A percentile compares a stretch with the other conserved stretches of the same genome.
phyloP scores from a whole-genome alignment of 192 early-diverging fungal genomes.

The Backusella tuberculispora region DNA sequence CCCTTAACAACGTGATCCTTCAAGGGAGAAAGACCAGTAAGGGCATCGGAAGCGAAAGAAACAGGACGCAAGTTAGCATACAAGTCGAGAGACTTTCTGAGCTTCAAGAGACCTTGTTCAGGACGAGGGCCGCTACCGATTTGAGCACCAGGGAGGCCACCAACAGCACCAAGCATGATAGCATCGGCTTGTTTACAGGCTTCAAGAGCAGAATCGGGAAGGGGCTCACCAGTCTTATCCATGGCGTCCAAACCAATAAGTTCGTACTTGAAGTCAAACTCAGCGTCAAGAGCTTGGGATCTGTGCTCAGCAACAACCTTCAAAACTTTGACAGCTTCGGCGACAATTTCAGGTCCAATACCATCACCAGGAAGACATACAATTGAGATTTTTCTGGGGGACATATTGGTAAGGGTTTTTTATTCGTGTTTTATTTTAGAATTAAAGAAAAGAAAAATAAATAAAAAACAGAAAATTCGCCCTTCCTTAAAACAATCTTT shows the following conservation, averaged over 20 bases:
- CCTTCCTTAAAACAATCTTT: constrained; percentile 10
- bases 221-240: constrained; percentile 75
- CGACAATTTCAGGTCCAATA: constrained; percentile 94
- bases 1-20: constrained; percentile 90
- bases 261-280: constrained; percentile 76
- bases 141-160: constrained; percentile 79
- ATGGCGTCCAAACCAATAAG: constrained; percentile 93
- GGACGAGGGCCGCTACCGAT: constrained; percentile 82
- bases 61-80: constrained; percentile 98
- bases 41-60: constrained; percentile 84
- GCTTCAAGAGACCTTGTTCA: constrained; percentile 90
- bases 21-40: constrained; percentile 85
- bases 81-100: constrained; percentile 91
- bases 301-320: constrained; percentile 73
- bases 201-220: constrained; percentile 81
- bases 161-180: constrained; percentile 97
- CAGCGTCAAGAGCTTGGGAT: constrained; percentile 56
- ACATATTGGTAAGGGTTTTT: constrained; percentile 3
- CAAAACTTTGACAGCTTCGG: constrained; percentile 89
- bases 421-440: constrained; percentile 13
- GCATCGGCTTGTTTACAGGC: constrained; percentile 85
- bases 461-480: constrained; percentile 15
- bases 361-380: constrained; percentile 93
- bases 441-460: constrained; percentile 22
- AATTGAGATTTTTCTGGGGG: constrained; percentile 41